Conservation (phyloP, 108 stramenopile species). For the Skeletonema menzelii region DNA sequence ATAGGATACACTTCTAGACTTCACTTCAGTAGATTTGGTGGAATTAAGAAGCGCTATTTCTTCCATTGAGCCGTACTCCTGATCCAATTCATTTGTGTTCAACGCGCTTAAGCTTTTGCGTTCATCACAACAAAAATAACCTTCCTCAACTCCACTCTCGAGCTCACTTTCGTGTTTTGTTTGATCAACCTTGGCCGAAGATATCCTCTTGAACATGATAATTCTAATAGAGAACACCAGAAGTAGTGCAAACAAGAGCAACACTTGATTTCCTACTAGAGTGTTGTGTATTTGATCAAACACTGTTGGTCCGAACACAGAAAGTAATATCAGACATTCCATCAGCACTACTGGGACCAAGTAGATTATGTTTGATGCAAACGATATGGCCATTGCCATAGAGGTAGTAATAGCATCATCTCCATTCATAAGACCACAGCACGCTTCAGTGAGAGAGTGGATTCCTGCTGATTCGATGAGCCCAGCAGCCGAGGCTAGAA, state of each 20-base stretch:
- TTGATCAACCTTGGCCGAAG: background rate
- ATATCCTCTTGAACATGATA: background rate
- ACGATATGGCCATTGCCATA: background rate
- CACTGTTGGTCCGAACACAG: conserved; percentile 15
- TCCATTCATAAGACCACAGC: conserved; percentile 9
- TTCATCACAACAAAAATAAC: conserved; percentile 3
- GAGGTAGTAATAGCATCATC: background rate
- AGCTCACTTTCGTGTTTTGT: background rate
- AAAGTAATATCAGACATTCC: conserved; percentile 21
- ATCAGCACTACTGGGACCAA: conserved; percentile 23
- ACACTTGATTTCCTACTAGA: background rate
- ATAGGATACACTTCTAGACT: background rate
- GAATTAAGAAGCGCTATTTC: conserved; percentile 18
- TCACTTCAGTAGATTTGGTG: background rate
- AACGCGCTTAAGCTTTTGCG: conserved; percentile 1
- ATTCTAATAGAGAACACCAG: conserved; percentile 1
- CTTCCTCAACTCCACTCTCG: conserved; percentile 14
- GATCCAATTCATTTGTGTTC: background rate
- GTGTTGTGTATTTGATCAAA: background rate
- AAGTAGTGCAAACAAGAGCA: conserved; percentile 6
- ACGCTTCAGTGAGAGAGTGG: background rate
- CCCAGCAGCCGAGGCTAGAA: conserved; percentile 12
- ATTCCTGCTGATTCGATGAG: conserved; percentile 7
- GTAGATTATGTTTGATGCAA: conserved; percentile 7
- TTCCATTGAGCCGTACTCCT: conserved; percentile 36